Evolutionary conservation across 2,329 filamentous ascomycete genomes (phyloP), one percentile per base, ranked within the genome.

Genomic region (Trichoderma sp.): DNA sequence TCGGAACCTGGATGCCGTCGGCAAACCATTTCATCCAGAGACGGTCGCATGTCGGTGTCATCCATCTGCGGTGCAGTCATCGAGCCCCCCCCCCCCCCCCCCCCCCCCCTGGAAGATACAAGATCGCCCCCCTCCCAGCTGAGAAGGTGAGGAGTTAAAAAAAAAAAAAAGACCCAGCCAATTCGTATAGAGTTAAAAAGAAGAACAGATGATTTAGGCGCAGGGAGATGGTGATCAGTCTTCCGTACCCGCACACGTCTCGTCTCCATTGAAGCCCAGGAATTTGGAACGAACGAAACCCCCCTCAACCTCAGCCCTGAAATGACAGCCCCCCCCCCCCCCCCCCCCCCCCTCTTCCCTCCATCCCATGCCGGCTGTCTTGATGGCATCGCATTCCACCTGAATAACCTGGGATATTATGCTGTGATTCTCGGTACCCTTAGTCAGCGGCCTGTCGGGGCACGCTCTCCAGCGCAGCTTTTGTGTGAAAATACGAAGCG

Each of bases 231-330:
- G 48, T 37, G 32, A n/a, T n/a, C 29, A 29, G 35, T 13, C 32
- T 6, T 29, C 13, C 22, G 22, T 13, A 27, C 19, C n/a, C 19
- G 15, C 29, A 29, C 34, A 39, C 17, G 9, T 37, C 12, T 9
- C 10, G 39, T 37, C 7, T 32, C 42, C 42, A 22, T 35, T 39
- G 7, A 53, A 52, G 59, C 34, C 59, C 59, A 53, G 48, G 45
- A 39, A 5, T 19, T 63, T 17, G 48, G 59, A 25, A 52, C 32
- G 19, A 39, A 27, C 19, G n/a, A 48, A 48, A 17, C 48, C 17
- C n/a, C 59, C 48, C 32, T 63, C 59, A 39, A 29, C 32, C 17
- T 37, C 59, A 63, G 59, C 59, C 59, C 59, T 53, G 45, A 53
- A 34, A 4, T 53, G 19, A 13, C 22, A 39, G 45, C 27, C 39